Conservation (phyloP, 179 eudicot genomes). For the Silene vulgaris region DNA sequence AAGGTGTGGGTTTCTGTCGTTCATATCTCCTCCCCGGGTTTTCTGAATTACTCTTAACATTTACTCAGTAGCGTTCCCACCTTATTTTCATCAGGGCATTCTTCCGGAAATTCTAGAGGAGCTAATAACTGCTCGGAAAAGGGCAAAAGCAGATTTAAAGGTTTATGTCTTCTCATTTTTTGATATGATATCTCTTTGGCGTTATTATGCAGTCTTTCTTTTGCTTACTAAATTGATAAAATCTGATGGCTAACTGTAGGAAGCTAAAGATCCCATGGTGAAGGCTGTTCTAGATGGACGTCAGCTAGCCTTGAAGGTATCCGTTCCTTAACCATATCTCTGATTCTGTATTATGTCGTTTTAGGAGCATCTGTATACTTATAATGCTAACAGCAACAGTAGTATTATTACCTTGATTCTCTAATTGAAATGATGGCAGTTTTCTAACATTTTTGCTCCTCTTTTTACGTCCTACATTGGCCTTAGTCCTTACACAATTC, state of each 20-base stretch:
- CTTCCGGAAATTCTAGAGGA: constrained; percentile 99
- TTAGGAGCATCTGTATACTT: constrained; percentile 1
- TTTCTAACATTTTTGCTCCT: background rate
- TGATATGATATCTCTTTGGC: constrained; percentile 9
- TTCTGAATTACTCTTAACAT: background rate
- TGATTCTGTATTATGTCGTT: constrained; percentile 9
- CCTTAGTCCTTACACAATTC: background rate
- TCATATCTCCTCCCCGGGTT: background rate
- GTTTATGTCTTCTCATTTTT: constrained; percentile 29
- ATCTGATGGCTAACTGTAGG: constrained; percentile 39
- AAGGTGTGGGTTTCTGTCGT: constrained; percentile 46
- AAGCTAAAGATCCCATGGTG: constrained; percentile 95
- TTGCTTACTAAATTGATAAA: constrained; percentile 3
- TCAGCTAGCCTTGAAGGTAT: constrained; percentile 94
- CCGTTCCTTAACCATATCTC: constrained; percentile 1
- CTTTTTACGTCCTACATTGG: background rate
- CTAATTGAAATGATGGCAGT: background rate
- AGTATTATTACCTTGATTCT: background rate
- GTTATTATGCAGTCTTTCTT: constrained; percentile 11
- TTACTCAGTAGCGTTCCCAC: no score
- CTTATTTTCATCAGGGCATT: constrained; percentile 62
- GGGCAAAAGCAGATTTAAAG: constrained; percentile 99
- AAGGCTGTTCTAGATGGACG: constrained; percentile 99
- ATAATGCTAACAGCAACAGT: background rate
- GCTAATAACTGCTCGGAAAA: constrained; percentile 89